Conservation (phyloP, 306 rosid genomes). For the Vigna trinervia region DNA sequence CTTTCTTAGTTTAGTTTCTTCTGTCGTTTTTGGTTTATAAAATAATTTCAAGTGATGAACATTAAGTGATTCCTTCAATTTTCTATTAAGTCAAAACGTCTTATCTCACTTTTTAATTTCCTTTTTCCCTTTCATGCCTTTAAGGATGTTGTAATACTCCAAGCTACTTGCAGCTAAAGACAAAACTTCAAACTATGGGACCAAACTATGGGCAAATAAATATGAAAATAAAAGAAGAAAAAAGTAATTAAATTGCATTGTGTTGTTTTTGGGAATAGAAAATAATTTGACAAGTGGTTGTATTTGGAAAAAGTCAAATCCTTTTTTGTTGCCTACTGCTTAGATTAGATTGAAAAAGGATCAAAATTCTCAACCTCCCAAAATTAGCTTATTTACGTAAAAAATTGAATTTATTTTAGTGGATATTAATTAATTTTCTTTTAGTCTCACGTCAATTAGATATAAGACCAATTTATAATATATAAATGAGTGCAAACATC, state of each 20-base stretch:
- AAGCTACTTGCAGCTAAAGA: conserved; percentile 24
- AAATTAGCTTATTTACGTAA: not conserved
- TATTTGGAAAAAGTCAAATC: conserved; percentile 3
- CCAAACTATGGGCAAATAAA: not conserved
- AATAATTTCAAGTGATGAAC: not conserved
- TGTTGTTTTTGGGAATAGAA: conserved; percentile 17
- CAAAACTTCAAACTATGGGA: not conserved
- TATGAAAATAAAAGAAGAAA: not conserved
- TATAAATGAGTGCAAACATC: too few relatives aligned
- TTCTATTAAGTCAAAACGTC: conserved; percentile 39
- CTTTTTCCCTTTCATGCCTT: not conserved
- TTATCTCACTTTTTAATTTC: conserved; percentile 1
- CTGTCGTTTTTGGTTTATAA: not conserved
- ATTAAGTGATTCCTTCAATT: conserved; percentile 19
- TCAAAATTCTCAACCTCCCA: not conserved
- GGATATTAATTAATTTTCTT: not conserved
- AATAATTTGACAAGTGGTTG: not conserved
- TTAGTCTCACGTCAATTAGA: too few relatives aligned
- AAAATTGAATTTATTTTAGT: not conserved
- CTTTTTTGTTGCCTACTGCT: not conserved
- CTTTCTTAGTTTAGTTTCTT: not conserved
- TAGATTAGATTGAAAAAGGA: not conserved
- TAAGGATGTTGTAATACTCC: conserved; percentile 11
- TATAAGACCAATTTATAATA: too few relatives aligned
- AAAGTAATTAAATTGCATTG: not conserved